Percentiles rank a stretch among this genome's conserved stretches.
phyloP scores from a whole-genome alignment of 176 grass and related monocot genomes.

The Cenchrus americanus region DNA sequence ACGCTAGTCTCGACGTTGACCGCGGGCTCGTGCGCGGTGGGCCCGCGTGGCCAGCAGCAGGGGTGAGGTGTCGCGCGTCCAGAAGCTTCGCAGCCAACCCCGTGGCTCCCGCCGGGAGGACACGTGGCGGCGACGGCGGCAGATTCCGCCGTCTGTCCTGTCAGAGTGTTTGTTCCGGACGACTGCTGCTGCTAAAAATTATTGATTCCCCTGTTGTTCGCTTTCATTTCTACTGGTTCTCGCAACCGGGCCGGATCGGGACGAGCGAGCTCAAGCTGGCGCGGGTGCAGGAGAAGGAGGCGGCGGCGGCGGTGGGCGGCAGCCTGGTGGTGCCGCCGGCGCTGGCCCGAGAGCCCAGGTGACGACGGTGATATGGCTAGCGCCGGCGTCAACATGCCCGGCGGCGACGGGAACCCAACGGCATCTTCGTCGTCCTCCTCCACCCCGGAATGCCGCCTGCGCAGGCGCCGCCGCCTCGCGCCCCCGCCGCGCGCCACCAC shows the following conservation, averaged over 20 bases:
- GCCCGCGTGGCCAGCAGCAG: too few relatives aligned
- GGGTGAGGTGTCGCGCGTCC: neutral
- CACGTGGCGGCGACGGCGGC: neutral
- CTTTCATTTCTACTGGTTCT: too few relatives aligned
- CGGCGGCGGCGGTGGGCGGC: too few relatives aligned
- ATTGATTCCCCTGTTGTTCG: neutral
- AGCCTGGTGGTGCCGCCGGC: too few relatives aligned
- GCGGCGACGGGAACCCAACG: neutral
- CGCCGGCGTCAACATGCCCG: slow-evolving; percentile 39
- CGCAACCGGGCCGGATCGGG: too few relatives aligned
- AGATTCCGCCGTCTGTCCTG: neutral
- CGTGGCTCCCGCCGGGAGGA: neutral
- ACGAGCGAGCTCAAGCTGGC: too few relatives aligned
- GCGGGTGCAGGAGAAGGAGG: too few relatives aligned
- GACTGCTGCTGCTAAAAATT: neutral
- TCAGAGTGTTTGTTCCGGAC: too few relatives aligned
- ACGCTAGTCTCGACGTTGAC: neutral
- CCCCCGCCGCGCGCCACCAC: neutral
- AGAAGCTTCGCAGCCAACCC: neutral
- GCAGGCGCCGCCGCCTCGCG: slow-evolving; percentile 29
- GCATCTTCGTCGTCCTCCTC: neutral
- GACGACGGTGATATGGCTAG: slow-evolving; percentile 46
- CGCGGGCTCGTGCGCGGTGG: neutral
- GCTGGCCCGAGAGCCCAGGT: neutral
- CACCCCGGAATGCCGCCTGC: slow-evolving; percentile 45